These are phyloP conservation scores for Colletotrichum acutatum DNA, from an alignment of 2,329 filamentous ascomycete species.

Conservation along the genomic window DNA sequence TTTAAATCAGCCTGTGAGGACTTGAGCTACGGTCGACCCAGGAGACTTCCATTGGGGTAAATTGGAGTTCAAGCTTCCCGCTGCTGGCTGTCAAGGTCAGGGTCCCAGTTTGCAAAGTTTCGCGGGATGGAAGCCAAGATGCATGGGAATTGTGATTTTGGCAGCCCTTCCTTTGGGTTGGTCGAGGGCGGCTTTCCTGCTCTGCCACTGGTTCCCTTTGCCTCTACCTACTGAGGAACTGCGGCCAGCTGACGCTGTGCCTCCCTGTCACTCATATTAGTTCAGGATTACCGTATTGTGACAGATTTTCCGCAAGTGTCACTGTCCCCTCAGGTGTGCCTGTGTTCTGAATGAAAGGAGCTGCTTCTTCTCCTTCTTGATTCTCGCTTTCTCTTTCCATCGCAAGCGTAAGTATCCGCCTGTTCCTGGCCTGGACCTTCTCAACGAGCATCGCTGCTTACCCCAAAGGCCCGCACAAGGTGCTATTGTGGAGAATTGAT, in stretches of 20 bases:
- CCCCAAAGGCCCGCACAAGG: background rate
- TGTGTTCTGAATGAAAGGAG: background rate
- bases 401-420: background rate
- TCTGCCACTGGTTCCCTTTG: slow-evolving; percentile 19
- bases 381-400: background rate
- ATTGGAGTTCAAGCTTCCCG: slow-evolving; percentile 8
- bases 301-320: background rate
- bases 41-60: slow-evolving; percentile 17
- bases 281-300: background rate
- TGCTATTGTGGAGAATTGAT: slow-evolving; percentile 15
- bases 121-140: background rate
- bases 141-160: background rate
- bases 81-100: background rate
- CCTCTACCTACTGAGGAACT: background rate
- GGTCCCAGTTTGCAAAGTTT: slow-evolving; percentile 6
- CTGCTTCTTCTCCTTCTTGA: background rate
- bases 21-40: slow-evolving; percentile 2
- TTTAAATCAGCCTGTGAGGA: slow-evolving; percentile 31
- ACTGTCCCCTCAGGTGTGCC: background rate
- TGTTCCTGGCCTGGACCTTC: slow-evolving; percentile 5
- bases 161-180: background rate
- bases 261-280: background rate
- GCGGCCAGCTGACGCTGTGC: background rate
- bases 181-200: slow-evolving; percentile 26
- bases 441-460: background rate